A percentile compares a stretch with the other conserved stretches of the same genome.
These are phyloP conservation scores for Cornus suecica DNA, from an alignment of 148 eudicot species.

Conservation along the genomic window DNA sequence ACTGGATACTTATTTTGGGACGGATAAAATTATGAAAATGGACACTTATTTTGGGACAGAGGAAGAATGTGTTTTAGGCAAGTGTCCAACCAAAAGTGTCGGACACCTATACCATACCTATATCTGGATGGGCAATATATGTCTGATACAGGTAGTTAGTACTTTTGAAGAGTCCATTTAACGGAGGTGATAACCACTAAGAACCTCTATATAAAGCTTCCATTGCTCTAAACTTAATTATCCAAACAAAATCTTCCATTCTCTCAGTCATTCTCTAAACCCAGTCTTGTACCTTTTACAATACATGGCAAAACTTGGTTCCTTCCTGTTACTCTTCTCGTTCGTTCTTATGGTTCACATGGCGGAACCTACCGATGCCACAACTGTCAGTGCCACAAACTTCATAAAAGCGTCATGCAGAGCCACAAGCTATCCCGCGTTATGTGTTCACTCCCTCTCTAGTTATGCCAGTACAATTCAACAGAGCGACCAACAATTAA, in stretches of 20 bases:
- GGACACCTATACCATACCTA: too few species aligned
- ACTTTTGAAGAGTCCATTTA: too few species aligned
- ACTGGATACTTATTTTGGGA: too few species aligned
- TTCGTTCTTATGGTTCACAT: neutral
- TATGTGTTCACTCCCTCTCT: constrained; percentile 52
- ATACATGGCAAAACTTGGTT: constrained; percentile 21
- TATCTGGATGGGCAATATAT: too few species aligned
- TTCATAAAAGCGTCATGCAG: constrained; percentile 53
- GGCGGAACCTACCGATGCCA: constrained; percentile 1
- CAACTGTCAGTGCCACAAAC: constrained; percentile 12
- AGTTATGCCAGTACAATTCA: constrained; percentile 32
- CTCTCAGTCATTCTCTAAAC: constrained; percentile 45
- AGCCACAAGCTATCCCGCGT: constrained; percentile 48
- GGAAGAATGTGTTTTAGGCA: too few species aligned
- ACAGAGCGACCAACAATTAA: constrained; percentile 36
- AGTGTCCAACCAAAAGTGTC: neutral
- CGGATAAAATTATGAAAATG: too few species aligned
- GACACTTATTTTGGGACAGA: too few species aligned
- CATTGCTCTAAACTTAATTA: neutral
- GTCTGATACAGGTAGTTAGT: too few species aligned
- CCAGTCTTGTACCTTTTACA: neutral
- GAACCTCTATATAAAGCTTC: neutral
- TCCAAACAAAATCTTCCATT: constrained; percentile 14
- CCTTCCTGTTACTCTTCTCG: constrained; percentile 30
- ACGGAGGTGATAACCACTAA: neutral